These are phyloP conservation scores for Fusarium longipes DNA, from an alignment of 2,329 filamentous ascomycete species.

Conservation along the genomic window DNA sequence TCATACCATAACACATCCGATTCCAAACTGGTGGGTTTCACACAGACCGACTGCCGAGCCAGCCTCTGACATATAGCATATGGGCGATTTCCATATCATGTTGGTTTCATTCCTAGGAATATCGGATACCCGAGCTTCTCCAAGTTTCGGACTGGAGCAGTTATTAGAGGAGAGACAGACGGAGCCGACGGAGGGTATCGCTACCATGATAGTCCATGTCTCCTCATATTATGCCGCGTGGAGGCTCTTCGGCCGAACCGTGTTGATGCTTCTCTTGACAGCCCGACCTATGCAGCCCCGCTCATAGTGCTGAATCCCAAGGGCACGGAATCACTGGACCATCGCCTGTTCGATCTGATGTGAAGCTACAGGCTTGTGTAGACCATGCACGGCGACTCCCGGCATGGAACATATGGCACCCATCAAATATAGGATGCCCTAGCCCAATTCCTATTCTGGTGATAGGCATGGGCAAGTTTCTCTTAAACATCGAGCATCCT, in stretches of 20 bases:
- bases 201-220: not conserved
- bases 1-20: conserved; percentile 3
- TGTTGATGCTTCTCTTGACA: conserved; percentile 25
- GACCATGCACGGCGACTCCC: not conserved
- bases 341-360: conserved; percentile 24
- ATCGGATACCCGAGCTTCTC: not conserved
- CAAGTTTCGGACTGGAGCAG: not conserved
- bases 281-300: conserved; percentile 23
- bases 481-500: not conserved
- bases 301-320: conserved; percentile 35
- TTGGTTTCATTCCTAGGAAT: conserved; percentile 1
- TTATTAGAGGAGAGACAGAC: not conserved
- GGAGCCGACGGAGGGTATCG: conserved; percentile 8
- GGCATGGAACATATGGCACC: not conserved
- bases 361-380: conserved; percentile 8
- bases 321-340: conserved; percentile 27
- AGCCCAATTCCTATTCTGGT: not conserved
- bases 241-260: conserved; percentile 25
- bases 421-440: not conserved
- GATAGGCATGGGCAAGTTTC: not conserved
- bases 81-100: not conserved
- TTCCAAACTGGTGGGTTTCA: conserved; percentile 19
- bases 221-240: conserved; percentile 7
- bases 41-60: conserved; percentile 12
- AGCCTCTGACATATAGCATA: not conserved